Percentiles rank a stretch among this genome's conserved stretches.
Conservation (phyloP, 2,329 filamentous ascomycete genomes). For the Aureobasidium leucospermi region DNA sequence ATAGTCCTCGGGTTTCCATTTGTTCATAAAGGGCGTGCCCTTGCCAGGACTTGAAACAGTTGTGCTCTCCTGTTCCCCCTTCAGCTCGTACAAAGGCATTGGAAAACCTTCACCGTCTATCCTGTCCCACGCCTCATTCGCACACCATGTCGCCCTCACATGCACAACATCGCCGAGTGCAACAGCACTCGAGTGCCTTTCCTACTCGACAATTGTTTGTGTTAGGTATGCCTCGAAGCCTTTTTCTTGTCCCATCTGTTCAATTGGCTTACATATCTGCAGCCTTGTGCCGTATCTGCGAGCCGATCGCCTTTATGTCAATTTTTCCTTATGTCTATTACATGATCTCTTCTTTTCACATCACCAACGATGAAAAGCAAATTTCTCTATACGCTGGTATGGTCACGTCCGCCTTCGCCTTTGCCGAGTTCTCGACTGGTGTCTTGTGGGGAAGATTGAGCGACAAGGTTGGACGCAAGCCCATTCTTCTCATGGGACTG, state of each 20-base stretch:
- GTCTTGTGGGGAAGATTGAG: conserved; percentile 90
- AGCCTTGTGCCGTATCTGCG: conserved; percentile 93
- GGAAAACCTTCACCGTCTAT: not conserved
- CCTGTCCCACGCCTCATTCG: not conserved
- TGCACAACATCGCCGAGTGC: conserved; percentile 7
- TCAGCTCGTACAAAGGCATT: conserved; percentile 7
- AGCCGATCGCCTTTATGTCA: conserved; percentile 98
- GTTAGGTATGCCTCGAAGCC: conserved; percentile 37
- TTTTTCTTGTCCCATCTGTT: not conserved
- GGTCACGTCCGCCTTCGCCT: conserved; percentile 92
- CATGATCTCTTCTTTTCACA: conserved; percentile 89
- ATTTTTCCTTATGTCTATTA: conserved; percentile 98
- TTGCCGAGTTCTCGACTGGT: conserved; percentile 89
- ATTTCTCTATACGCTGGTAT: conserved; percentile 92
- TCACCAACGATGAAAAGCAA: conserved; percentile 68
- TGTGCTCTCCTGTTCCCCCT: conserved; percentile 2
- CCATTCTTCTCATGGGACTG: conserved; percentile 82
- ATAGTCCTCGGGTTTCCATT: not conserved
- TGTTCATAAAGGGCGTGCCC: conserved; percentile 5
- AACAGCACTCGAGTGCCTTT: conserved; percentile 35
- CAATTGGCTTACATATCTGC: not conserved
- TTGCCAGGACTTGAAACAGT: conserved; percentile 12
- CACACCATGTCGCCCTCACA: conserved; percentile 9
- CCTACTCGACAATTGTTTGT: conserved; percentile 52
- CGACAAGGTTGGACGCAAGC: conserved; percentile 86